Conservation (phyloP, 1,284 basidiomycete genomes). For the Ceratobasidium sp. region DNA sequence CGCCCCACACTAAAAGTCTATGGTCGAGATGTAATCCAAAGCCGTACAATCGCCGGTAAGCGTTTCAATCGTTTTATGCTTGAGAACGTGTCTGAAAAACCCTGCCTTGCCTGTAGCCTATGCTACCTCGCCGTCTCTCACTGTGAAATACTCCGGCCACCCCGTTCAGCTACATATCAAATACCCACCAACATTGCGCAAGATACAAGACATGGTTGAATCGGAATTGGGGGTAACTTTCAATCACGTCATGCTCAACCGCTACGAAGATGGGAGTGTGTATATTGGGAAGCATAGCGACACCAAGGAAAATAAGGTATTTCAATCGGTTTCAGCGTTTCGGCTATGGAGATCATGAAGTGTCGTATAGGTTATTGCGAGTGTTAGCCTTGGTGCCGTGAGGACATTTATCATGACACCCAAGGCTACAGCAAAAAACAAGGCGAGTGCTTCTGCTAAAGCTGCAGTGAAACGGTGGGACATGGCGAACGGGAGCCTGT, state of each 20-base stretch:
- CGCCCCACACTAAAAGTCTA: constrained; percentile 68
- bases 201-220: constrained; percentile 60
- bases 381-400: constrained; percentile 64
- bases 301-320: constrained; percentile 58
- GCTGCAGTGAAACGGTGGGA: constrained; percentile 55
- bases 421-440: constrained; percentile 52
- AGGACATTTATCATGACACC: constrained; percentile 66
- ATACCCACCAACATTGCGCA: constrained; percentile 60
- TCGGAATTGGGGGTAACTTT: constrained; percentile 61
- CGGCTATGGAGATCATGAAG: constrained; percentile 46
- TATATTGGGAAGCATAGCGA: constrained; percentile 64
- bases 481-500: constrained; percentile 63
- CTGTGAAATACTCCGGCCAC: constrained; percentile 63
- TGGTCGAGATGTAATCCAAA: constrained; percentile 64
- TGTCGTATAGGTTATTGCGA: constrained; percentile 64
- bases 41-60: constrained; percentile 61
- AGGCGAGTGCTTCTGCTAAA: constrained; percentile 48
- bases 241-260: constrained; percentile 68
- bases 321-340: not conserved
- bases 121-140: constrained; percentile 59
- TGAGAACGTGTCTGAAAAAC: no score
- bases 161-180: constrained; percentile 61
- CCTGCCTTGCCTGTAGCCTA: constrained; percentile 56
- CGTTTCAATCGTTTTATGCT: constrained; percentile 23
- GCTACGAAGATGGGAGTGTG: constrained; percentile 64